Evolutionary conservation across 257 asterid species (phyloP), one percentile per base, ranked within the genome.

Genomic region (Rubia yunnanensis): DNA sequence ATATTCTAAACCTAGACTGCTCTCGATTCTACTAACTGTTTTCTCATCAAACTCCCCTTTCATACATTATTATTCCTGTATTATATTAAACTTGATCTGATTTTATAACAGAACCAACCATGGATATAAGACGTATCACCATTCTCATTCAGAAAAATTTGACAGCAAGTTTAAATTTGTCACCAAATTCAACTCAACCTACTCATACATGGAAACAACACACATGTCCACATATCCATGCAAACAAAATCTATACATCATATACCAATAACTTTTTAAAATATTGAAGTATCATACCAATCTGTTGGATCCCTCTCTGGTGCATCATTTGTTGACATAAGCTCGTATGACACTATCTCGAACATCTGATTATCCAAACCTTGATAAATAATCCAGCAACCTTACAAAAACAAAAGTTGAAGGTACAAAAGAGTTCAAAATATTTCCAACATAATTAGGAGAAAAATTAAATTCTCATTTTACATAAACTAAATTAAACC

Each of bases 261-360:
- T 10, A 39, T 10, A 39, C 15, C 17, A 39, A 39, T 11, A 11
- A 44, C 20, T 44, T 44, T 44, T 14, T 44, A 20, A 44, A 44
- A 14, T 44, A 15, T 44, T 15, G 20, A 44, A 30, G 23, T 6
- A 57, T 15, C 63, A 68, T 83, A 92, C 98, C 98, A 92, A 82
- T 92, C 96, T 81, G 59, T 84, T 63, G 98, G 98, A 85, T 92
- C 98, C 74, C 96, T 83, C 77, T 92, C 98, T 18, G 95, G 94
- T 69, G 94, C 95, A 79, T 87, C 97, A 76, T 89, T 89, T 66
- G 98, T 91, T 32, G 98, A 92, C 98, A 92, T 92, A 61, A 92
- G 68, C 69, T 92, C 98, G 77, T 92, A 92, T 8, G 95, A 60
- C 75, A 82, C 85, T 67, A 92, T 80, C 68, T 84, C 89, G 28